phyloP scores from a whole-genome alignment of 2,329 filamentous ascomycete species.

The Fusarium xylarioides region DNA sequence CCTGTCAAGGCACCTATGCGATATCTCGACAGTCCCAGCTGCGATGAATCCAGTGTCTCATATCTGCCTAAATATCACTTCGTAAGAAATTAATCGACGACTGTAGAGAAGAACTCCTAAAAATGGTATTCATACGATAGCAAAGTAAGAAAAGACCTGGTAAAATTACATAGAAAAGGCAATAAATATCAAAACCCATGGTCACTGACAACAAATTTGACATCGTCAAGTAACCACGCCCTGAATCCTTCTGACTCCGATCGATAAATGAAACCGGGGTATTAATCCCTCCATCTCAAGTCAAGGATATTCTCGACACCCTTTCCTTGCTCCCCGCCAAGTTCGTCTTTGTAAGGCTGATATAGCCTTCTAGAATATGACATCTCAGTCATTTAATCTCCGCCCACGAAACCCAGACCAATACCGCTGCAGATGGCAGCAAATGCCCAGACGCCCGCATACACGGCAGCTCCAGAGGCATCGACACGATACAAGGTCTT shows the following conservation, averaged over 20 bases:
- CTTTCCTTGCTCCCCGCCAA: neutral
- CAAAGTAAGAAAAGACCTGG: neutral
- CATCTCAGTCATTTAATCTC: slow-evolving; percentile 46
- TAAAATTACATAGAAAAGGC: slow-evolving; percentile 4
- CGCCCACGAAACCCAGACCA: slow-evolving; percentile 61
- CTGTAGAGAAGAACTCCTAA: neutral
- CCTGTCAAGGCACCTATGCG: neutral
- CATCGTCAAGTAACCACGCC: slow-evolving; percentile 12
- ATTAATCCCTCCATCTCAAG: slow-evolving; percentile 28
- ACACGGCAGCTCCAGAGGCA: slow-evolving; percentile 72
- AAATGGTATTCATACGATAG: slow-evolving; percentile 18
- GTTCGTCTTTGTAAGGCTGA: slow-evolving; percentile 28
- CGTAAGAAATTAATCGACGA: neutral
- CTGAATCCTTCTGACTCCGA: slow-evolving; percentile 23
- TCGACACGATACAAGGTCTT: slow-evolving; percentile 77
- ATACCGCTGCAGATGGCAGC: slow-evolving; percentile 69
- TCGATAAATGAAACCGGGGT: slow-evolving; percentile 23
- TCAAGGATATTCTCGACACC: slow-evolving; percentile 17
- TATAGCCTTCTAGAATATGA: slow-evolving; percentile 3
- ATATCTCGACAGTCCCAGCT: neutral
- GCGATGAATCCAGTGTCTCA: neutral
- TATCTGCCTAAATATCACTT: neutral
- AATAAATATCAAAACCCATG: slow-evolving; percentile 1
- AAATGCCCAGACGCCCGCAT: slow-evolving; percentile 78
- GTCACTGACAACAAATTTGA: neutral